Evolutionary conservation across 306 rosid genomes (phyloP).

Genomic region (Acacia acuminata): DNA sequence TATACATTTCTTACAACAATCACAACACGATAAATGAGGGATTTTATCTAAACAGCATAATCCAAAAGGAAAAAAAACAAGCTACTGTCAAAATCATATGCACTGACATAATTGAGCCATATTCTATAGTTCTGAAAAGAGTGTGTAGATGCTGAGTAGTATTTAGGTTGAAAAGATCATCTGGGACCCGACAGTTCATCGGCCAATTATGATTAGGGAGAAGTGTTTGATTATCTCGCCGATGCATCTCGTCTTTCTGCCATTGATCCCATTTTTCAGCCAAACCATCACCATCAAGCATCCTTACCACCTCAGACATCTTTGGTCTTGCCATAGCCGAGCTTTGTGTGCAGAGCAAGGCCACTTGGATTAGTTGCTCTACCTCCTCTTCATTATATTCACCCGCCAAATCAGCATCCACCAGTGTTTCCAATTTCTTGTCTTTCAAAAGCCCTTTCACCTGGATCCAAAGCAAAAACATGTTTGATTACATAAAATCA

Average conservation of each 20-base stretch:
- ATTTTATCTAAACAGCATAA: slow-evolving; percentile 2
- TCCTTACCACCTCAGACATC: slow-evolving; percentile 77
- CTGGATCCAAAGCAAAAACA: slow-evolving; percentile 29
- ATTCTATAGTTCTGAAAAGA: not conserved
- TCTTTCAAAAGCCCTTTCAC: slow-evolving; percentile 64
- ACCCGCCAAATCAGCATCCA: slow-evolving; percentile 56
- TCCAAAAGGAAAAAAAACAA: not conserved
- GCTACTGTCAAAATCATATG: slow-evolving; percentile 30
- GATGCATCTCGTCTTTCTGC: slow-evolving; percentile 60
- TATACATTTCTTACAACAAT: slow-evolving; percentile 1
- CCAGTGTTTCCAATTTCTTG: slow-evolving; percentile 56
- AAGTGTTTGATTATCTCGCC: slow-evolving; percentile 41
- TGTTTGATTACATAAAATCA: too few relatives aligned
- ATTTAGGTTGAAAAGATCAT: slow-evolving; percentile 34
- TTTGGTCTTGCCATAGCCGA: slow-evolving; percentile 62
- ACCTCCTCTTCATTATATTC: slow-evolving; percentile 48
- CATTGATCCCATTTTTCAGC: slow-evolving; percentile 75
- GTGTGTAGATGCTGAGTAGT: not conserved
- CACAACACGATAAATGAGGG: not conserved
- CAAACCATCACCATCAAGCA: slow-evolving; percentile 78
- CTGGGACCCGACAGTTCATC: slow-evolving; percentile 69
- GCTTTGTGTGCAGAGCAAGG: slow-evolving; percentile 65
- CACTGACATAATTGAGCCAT: slow-evolving; percentile 23
- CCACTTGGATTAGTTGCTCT: slow-evolving; percentile 69
- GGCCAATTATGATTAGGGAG: slow-evolving; percentile 40